A percentile compares a stretch with the other conserved stretches of the same genome.
Conservation (phyloP, 179 eudicot genomes). For the Heliamphora pulchella region DNA sequence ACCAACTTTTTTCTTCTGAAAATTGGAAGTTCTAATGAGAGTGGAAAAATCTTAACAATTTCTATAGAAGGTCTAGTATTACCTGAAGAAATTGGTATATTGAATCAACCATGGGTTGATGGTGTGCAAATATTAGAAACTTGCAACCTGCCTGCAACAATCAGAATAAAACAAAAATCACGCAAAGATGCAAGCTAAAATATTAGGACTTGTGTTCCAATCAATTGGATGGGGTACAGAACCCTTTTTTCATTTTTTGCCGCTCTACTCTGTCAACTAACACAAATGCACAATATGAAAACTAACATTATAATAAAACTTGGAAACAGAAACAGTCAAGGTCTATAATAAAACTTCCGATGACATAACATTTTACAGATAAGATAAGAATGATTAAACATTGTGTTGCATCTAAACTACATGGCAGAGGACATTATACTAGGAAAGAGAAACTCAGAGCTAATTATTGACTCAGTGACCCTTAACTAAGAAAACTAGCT, state of each 20-base stretch:
- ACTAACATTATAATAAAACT: not conserved
- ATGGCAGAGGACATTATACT: not conserved
- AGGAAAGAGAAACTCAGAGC: not conserved
- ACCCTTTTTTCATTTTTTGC: too few relatives aligned
- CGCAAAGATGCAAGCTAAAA: too few relatives aligned
- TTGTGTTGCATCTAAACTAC: conserved; percentile 3
- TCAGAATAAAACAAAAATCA: conserved; percentile 10
- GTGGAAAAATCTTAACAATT: not conserved
- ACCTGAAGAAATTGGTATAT: conserved; percentile 77
- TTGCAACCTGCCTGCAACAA: conserved; percentile 87
- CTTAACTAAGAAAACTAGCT: not conserved
- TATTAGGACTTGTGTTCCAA: too few relatives aligned
- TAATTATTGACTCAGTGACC: not conserved
- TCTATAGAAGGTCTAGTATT: conserved; percentile 9
- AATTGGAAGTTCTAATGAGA: conserved; percentile 18
- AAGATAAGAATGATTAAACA: not conserved
- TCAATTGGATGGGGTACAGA: too few relatives aligned
- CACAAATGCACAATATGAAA: not conserved
- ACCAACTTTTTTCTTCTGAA: conserved; percentile 85
- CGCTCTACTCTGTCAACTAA: too few relatives aligned
- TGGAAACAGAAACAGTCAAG: not conserved
- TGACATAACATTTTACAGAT: not conserved
- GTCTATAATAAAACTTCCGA: not conserved
- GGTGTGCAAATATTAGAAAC: conserved; percentile 92
- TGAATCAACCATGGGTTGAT: conserved; percentile 81